Evolutionary conservation across 805 yeast genomes (phyloP), one percentile per base, ranked within the genome.

Genomic region (Metschnikowia vanudenii): DNA sequence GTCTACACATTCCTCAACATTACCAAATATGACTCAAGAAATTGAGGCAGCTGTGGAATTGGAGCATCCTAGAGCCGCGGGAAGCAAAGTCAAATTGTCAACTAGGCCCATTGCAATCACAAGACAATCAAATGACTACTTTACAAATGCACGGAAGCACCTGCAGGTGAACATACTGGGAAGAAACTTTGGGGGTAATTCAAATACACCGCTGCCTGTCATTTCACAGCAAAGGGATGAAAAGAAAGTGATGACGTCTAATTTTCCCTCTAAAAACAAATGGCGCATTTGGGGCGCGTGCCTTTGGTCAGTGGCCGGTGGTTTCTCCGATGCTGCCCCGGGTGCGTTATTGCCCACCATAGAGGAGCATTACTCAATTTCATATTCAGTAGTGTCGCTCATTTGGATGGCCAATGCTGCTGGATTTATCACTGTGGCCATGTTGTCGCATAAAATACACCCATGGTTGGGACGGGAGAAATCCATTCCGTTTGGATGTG

Each of bases 301-400:
- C 35, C 17, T 46, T 3, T 59, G 61, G 56, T 32, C 58, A 2
- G 36, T 53, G 36, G 41, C 54, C 4, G 33, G 49, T 6, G 63
- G 63, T 4, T 51, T 50, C 19, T 42, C 50, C 1, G 63, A 59
- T 17, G 61, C 59, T 8, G 54, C 61, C 0, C 61, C 61, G 1
- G 62, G 62, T 22, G 62, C 56, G 34, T 46, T 59, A 16, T 51
- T 59, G 40, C 59, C 57, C 20, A 52, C 54, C 24, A 58, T 59
- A n/a, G 59, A 58, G 22, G 43, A 44, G 7, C 51, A 56, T 32
- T 58, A 55, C 49, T 35, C 46, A 29, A 47, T 59, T 29, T 47
- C 54, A 5, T 59, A 58, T 31, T 39, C 57, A 14, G 45, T 52
- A 24, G 59, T 57, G 6, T 56, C 61, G 37, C 46, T 59, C 24